These are phyloP conservation scores for Talaromyces sp. DNA, from an alignment of 2,329 filamentous ascomycete genomes.

Conservation along the genomic window DNA sequence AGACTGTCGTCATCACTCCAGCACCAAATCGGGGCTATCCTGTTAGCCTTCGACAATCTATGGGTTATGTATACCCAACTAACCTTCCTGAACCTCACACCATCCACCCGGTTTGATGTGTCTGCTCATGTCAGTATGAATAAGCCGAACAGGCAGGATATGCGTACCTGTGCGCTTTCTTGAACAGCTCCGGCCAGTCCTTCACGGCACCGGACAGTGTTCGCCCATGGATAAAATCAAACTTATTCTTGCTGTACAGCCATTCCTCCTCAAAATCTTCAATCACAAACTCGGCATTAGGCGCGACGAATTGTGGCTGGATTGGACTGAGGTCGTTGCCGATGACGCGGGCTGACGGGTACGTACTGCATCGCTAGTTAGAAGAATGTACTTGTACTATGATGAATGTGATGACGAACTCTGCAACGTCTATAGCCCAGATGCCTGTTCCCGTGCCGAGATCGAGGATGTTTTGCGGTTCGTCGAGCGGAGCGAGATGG, in stretches of 20 bases:
- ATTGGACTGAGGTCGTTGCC: slow-evolving; percentile 10
- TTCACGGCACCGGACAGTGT: slow-evolving; percentile 10
- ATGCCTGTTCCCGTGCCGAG: slow-evolving; percentile 5
- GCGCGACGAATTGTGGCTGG: slow-evolving; percentile 4
- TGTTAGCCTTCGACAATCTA: background rate
- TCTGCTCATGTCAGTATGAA: background rate
- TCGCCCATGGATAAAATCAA: slow-evolving; percentile 19
- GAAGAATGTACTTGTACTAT: background rate
- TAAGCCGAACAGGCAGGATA: background rate
- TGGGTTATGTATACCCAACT: background rate
- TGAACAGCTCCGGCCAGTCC: slow-evolving; percentile 14
- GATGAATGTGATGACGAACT: background rate
- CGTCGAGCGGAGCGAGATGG: slow-evolving; percentile 5
- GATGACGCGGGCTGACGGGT: slow-evolving; percentile 8
- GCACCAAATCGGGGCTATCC: slow-evolving; percentile 13
- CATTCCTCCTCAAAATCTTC: slow-evolving; percentile 18
- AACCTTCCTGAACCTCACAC: slow-evolving; percentile 13
- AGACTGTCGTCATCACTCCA: slow-evolving; percentile 17
- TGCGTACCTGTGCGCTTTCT: slow-evolving; percentile 10
- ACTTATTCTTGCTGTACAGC: slow-evolving; percentile 13
- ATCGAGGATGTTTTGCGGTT: slow-evolving; percentile 9
- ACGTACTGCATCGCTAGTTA: background rate
- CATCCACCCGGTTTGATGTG: slow-evolving; percentile 20
- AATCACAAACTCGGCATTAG: slow-evolving; percentile 19
- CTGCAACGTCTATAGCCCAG: slow-evolving; percentile 9